Percentiles rank a stretch among this genome's conserved stretches.
These are phyloP conservation scores for Chalara sp. DNA, from an alignment of 2,329 filamentous ascomycete genomes.

Conservation along the genomic window DNA sequence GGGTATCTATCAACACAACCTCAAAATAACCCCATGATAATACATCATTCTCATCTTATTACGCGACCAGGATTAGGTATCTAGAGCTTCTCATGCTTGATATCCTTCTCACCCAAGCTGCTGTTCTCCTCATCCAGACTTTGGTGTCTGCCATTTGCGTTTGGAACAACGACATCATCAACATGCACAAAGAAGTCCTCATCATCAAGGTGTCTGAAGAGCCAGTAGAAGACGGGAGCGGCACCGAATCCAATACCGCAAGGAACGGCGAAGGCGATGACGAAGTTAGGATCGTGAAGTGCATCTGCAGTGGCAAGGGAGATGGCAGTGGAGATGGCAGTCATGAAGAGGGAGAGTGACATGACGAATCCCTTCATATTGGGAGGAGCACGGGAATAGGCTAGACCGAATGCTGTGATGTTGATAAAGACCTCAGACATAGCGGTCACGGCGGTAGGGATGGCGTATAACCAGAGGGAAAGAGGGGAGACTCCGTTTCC, in stretches of 20 bases:
- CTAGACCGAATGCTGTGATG: slow-evolving; percentile 43
- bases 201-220: slow-evolving; percentile 27
- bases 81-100: no score
- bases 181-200: slow-evolving; percentile 25
- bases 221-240: slow-evolving; percentile 38
- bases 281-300: slow-evolving; percentile 40
- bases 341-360: slow-evolving; percentile 40
- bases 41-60: no score
- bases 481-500: slow-evolving; percentile 15
- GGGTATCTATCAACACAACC: no score
- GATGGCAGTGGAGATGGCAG: slow-evolving; percentile 37
- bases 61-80: no score
- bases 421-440: slow-evolving; percentile 45
- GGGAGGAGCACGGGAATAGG: slow-evolving; percentile 41
- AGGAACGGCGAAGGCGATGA: slow-evolving; percentile 41
- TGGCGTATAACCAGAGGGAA: slow-evolving; percentile 45
- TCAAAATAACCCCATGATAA: no score
- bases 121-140: no score
- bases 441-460: slow-evolving; percentile 42
- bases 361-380: slow-evolving; percentile 45
- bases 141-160: no score
- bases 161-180: no score
- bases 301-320: slow-evolving; percentile 37
- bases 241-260: slow-evolving; percentile 37
- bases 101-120: no score